Percentiles rank a stretch among this genome's conserved stretches.
Evolutionary conservation across 2,329 filamentous ascomycete species (phyloP).

Genomic region (Hysterium pulicare): DNA sequence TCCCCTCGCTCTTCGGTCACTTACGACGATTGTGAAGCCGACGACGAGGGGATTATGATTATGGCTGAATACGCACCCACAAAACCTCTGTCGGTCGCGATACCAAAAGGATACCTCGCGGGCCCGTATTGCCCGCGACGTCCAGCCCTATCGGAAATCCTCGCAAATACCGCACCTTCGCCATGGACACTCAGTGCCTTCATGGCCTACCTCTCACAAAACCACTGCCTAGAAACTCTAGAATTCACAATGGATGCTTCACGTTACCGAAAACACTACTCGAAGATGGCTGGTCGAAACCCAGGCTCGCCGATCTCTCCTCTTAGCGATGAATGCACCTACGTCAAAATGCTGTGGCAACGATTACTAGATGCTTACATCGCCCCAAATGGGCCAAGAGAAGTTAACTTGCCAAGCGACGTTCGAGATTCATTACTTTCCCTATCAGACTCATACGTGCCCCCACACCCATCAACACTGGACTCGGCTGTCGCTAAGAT

Average conservation of each 20-base stretch:
- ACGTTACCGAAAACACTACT: slow-evolving; percentile 70
- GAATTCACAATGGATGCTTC: slow-evolving; percentile 96
- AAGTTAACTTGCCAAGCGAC: slow-evolving; percentile 84
- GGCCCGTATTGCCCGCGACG: slow-evolving; percentile 56
- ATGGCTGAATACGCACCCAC: slow-evolving; percentile 47
- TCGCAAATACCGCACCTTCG: slow-evolving; percentile 78
- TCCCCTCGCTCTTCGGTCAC: slow-evolving; percentile 30
- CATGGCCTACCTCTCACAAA: slow-evolving; percentile 94
- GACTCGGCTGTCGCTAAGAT: slow-evolving; percentile 83
- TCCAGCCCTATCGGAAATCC: slow-evolving; percentile 80
- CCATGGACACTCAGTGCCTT: slow-evolving; percentile 92
- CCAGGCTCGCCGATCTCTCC: slow-evolving; percentile 47
- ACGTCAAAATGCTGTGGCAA: slow-evolving; percentile 79
- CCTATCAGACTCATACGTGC: slow-evolving; percentile 57
- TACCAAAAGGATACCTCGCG: slow-evolving; percentile 41
- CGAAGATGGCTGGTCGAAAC: slow-evolving; percentile 54
- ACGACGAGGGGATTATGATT: slow-evolving; percentile 48
- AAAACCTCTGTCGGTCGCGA: slow-evolving; percentile 50
- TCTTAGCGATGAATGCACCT: slow-evolving; percentile 59
- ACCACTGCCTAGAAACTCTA: slow-evolving; percentile 92
- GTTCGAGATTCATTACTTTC: slow-evolving; percentile 78
- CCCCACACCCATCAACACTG: slow-evolving; percentile 70
- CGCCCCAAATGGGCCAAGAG: slow-evolving; percentile 74
- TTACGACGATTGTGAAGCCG: slow-evolving; percentile 37
- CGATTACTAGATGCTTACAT: slow-evolving; percentile 90